These are phyloP conservation scores for Coemansia sp. DNA, from an alignment of 192 early-diverging fungal species.

Conservation along the genomic window DNA sequence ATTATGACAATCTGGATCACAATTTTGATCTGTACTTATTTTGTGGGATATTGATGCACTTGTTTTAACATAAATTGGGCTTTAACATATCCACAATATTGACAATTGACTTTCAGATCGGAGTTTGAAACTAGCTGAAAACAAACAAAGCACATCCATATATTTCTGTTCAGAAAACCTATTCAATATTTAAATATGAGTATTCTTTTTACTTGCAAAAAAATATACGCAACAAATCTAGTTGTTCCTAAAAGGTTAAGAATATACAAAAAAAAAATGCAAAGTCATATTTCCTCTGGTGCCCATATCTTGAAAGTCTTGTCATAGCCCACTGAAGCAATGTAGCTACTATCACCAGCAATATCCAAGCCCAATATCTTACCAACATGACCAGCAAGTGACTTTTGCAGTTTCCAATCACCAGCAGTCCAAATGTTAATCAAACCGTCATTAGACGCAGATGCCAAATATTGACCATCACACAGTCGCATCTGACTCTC, in stretches of 20 bases:
- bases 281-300: constrained; percentile 48
- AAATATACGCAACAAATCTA: not conserved
- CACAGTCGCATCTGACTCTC: constrained; percentile 35
- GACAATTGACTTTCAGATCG: not conserved
- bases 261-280: not conserved
- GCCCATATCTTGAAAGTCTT: constrained; percentile 93
- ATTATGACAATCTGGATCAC: not conserved
- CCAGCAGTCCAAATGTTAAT: constrained; percentile 92
- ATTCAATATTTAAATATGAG: not conserved
- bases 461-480: constrained; percentile 77
- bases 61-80: not conserved
- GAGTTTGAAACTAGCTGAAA: not conserved
- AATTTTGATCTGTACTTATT: not conserved
- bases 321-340: constrained; percentile 87
- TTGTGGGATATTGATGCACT: not conserved
- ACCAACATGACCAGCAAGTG: constrained; percentile 81
- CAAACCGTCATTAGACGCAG: constrained; percentile 83
- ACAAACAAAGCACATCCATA: not conserved
- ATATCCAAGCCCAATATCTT: constrained; percentile 90
- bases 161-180: not conserved
- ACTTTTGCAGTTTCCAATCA: constrained; percentile 89
- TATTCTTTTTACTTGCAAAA: not conserved
- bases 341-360: constrained; percentile 70
- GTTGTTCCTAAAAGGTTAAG: not conserved
- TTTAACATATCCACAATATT: not conserved